Conservation (phyloP, 2,329 filamentous ascomycete species). For the Aspergillus versicolor region DNA sequence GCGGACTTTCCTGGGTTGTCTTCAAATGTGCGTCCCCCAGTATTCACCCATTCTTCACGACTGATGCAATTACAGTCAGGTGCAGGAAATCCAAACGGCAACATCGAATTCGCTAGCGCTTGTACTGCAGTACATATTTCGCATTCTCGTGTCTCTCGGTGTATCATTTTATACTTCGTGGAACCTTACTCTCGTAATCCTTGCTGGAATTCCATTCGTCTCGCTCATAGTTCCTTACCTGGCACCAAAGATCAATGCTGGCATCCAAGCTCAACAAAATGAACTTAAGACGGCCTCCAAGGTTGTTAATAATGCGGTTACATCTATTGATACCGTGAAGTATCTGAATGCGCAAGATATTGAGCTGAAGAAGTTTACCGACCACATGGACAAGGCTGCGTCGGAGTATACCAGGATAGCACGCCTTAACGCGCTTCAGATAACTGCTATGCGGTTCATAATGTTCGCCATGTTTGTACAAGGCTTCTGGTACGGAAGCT, state of each 20-base stretch:
- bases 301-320: constrained; percentile 66
- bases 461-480: constrained; percentile 77
- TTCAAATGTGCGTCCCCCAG: constrained; percentile 65
- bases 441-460: constrained; percentile 71
- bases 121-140: constrained; percentile 63
- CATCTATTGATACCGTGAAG: constrained; percentile 81
- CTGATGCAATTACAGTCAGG: constrained; percentile 59
- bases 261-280: constrained; percentile 67
- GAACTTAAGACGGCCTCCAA: constrained; percentile 71
- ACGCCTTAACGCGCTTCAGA: constrained; percentile 67
- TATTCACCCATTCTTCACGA: neutral
- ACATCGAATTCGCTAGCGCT: constrained; percentile 78
- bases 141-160: constrained; percentile 63
- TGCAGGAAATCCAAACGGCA: constrained; percentile 76
- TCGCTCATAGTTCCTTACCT: constrained; percentile 59
- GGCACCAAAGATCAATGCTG: constrained; percentile 61
- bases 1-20: constrained; percentile 66
- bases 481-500: constrained; percentile 84
- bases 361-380: constrained; percentile 66
- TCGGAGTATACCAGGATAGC: constrained; percentile 67
- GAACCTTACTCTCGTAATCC: constrained; percentile 77
- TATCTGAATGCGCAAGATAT: constrained; percentile 73
- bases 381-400: constrained; percentile 58
- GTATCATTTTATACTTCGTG: constrained; percentile 79
- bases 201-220: constrained; percentile 71